Evolutionary conservation across 257 asterid species (phyloP).

Genomic region (Solanum chmielewskii): DNA sequence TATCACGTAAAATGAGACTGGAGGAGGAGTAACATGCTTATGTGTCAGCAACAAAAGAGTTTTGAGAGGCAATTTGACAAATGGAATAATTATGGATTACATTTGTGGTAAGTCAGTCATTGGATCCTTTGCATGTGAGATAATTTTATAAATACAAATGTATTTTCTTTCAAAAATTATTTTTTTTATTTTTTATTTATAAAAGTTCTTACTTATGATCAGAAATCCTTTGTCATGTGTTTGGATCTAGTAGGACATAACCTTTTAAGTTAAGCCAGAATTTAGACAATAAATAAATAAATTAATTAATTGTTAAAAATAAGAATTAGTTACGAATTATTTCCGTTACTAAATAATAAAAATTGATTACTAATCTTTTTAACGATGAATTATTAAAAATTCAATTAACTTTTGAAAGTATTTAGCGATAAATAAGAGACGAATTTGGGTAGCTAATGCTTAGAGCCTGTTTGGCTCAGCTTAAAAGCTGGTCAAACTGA

Average conservation of each 20-base stretch:
- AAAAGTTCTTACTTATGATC: neutral
- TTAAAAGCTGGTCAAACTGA: too few species aligned
- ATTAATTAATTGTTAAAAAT: neutral
- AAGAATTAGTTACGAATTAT: neutral
- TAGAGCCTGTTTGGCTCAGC: too few species aligned
- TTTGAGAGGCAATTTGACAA: slow-evolving; percentile 7
- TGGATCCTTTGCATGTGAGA: slow-evolving; percentile 56
- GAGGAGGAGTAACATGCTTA: neutral
- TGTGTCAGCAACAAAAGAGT: neutral
- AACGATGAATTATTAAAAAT: neutral
- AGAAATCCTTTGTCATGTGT: neutral
- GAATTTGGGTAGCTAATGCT: too few species aligned
- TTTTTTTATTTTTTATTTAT: neutral
- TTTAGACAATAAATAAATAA: neutral
- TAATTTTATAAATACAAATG: slow-evolving; percentile 6
- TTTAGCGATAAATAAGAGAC: too few species aligned
- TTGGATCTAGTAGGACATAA: neutral
- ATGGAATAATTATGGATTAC: slow-evolving; percentile 7
- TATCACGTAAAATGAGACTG: too few species aligned
- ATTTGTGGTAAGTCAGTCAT: slow-evolving; percentile 24
- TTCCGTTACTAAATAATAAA: neutral
- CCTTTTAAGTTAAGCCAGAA: neutral
- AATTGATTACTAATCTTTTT: neutral
- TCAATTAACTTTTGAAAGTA: neutral
- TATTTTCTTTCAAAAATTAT: neutral